Conservation (phyloP, 2,329 filamentous ascomycete genomes). For the Penicillium olsonii region DNA sequence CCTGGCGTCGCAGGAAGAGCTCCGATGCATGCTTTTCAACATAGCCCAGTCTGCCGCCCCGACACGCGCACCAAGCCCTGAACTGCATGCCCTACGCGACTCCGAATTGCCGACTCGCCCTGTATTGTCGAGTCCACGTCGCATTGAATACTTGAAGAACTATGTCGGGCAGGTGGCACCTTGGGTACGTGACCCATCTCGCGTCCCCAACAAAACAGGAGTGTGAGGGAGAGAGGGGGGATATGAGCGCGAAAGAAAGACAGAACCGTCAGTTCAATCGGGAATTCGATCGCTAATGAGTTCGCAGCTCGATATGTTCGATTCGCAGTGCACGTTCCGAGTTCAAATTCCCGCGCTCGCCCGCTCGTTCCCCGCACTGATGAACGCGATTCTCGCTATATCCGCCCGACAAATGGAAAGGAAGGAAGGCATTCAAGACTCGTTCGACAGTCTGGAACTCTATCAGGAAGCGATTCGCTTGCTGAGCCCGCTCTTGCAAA, state of each 20-base stretch:
- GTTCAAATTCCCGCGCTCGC: constrained; percentile 54
- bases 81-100: constrained; percentile 13
- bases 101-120: constrained; percentile 13
- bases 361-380: constrained; percentile 46
- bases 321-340: constrained; percentile 55
- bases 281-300: constrained; percentile 3
- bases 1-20: constrained; percentile 48
- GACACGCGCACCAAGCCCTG: constrained; percentile 42
- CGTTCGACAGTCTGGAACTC: constrained; percentile 54
- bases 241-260: background rate
- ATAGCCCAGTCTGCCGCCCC: constrained; percentile 48
- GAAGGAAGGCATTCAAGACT: constrained; percentile 47
- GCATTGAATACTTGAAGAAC: constrained; percentile 48
- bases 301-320: constrained; percentile 58
- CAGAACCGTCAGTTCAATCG: no score
- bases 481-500: constrained; percentile 51
- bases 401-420: constrained; percentile 57
- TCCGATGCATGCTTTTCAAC: constrained; percentile 47
- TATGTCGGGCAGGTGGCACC: constrained; percentile 57
- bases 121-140: constrained; percentile 34
- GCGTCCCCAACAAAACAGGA: background rate
- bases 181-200: constrained; percentile 44
- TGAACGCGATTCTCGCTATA: constrained; percentile 56
- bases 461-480: constrained; percentile 57
- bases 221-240: no score